Conservation (phyloP, 169 alveolate genomes). For the Theileria luwenshuni region DNA sequence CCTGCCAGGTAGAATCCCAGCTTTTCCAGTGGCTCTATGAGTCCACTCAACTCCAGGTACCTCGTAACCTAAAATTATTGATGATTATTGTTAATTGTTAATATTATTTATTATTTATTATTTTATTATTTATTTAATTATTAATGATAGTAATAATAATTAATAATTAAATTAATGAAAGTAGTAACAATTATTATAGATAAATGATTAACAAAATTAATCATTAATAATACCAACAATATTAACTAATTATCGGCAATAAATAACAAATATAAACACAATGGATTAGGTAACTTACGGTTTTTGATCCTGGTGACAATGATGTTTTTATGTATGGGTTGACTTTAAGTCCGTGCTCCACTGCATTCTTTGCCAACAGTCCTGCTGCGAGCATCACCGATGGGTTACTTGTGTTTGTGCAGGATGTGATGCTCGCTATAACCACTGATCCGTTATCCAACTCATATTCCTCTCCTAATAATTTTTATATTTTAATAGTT, state of each 20-base stretch:
- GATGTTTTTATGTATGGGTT: slow-evolving; percentile 92
- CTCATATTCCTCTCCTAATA: slow-evolving; percentile 59
- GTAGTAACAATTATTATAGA: no score
- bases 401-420: slow-evolving; percentile 97
- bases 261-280: not conserved
- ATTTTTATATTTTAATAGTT: not conserved
- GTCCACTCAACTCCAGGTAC: slow-evolving; percentile 82
- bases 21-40: slow-evolving; percentile 84
- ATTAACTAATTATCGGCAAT: no score
- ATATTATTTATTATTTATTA: slow-evolving; percentile 86
- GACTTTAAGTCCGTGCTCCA: slow-evolving; percentile 86
- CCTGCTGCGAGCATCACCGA: slow-evolving; percentile 97
- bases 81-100: slow-evolving; percentile 45
- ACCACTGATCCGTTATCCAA: slow-evolving; percentile 92
- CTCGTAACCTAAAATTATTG: slow-evolving; percentile 58
- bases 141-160: slow-evolving; percentile 53
- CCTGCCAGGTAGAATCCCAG: slow-evolving; percentile 94
- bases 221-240: no score
- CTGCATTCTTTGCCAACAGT: slow-evolving; percentile 92
- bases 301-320: slow-evolving; percentile 93
- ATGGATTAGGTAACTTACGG: slow-evolving; percentile 45
- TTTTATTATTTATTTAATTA: slow-evolving; percentile 72
- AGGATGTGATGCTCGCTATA: slow-evolving; percentile 94
- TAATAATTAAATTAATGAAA: not conserved
- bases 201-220: no score